A percentile compares a stretch with the other conserved stretches of the same genome.
Conservation (phyloP, 2,329 filamentous ascomycete species). For the Fusarium illudens region DNA sequence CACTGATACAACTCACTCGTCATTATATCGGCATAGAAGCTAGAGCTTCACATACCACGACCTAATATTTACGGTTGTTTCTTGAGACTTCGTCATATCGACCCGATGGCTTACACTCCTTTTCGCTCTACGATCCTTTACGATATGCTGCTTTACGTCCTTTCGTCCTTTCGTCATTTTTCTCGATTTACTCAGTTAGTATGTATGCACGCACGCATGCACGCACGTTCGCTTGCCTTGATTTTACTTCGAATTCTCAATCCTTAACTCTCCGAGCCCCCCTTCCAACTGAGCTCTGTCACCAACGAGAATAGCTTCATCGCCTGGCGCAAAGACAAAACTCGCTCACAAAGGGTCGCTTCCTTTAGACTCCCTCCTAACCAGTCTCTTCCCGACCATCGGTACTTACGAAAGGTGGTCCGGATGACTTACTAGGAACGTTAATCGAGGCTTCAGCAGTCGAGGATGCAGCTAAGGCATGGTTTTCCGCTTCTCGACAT, state of each 20-base stretch:
- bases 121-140: background rate
- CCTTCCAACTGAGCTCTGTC: background rate
- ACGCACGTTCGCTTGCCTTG: constrained; percentile 7
- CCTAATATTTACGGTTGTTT: background rate
- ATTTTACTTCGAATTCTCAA: background rate
- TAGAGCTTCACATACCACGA: background rate
- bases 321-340: background rate
- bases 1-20: background rate
- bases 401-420: too few species aligned
- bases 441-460: too few species aligned
- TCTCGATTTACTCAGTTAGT: constrained; percentile 4
- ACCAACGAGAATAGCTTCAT: background rate
- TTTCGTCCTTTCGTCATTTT: background rate
- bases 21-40: background rate
- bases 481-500: too few species aligned
- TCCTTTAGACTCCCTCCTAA: background rate
- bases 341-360: too few species aligned
- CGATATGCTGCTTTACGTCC: background rate
- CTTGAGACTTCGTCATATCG: background rate
- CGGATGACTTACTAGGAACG: too few species aligned
- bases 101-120: background rate
- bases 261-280: background rate
- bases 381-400: background rate
- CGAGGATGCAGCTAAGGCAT: too few species aligned
- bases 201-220: constrained; percentile 1